Conservation (phyloP, 2,329 filamentous ascomycete genomes). For the Fusarium longipes region DNA sequence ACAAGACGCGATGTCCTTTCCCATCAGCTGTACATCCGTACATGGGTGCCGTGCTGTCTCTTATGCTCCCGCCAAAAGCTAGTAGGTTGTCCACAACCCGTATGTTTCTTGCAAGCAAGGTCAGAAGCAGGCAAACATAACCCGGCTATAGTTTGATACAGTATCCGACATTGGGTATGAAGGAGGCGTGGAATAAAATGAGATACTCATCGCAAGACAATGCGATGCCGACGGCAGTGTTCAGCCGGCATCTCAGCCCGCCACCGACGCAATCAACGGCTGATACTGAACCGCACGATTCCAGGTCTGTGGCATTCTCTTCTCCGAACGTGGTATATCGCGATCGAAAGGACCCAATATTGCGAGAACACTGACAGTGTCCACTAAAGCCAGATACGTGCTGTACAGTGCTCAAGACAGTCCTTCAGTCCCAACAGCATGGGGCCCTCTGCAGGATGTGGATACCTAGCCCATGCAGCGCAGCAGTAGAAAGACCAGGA, state of each 20-base stretch:
- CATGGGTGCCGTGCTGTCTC: conserved; percentile 19
- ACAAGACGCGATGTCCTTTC: conserved; percentile 17
- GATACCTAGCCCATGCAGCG: conserved; percentile 35
- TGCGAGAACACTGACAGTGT: conserved; percentile 15
- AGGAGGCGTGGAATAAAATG: conserved; percentile 16
- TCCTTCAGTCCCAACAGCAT: conserved; percentile 38
- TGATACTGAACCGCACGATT: conserved; percentile 37
- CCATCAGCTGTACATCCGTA: too few relatives aligned
- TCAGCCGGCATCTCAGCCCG: conserved; percentile 39
- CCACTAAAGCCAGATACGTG: conserved; percentile 3
- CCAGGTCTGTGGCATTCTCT: conserved; percentile 2
- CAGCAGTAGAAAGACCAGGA: conserved; percentile 28
- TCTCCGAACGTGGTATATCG: conserved; percentile 32
- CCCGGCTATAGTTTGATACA: neutral
- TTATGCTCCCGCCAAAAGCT: neutral
- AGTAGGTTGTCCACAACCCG: conserved; percentile 21
- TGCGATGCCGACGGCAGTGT: conserved; percentile 44
- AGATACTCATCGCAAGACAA: conserved; percentile 20
- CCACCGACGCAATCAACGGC: conserved; percentile 45
- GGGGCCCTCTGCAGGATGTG: conserved; percentile 40
- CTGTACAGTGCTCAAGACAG: conserved; percentile 17
- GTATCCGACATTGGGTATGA: conserved; percentile 12
- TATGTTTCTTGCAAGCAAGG: conserved; percentile 4
- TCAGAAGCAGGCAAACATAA: conserved; percentile 8
- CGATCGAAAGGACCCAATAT: conserved; percentile 27